Evolutionary conservation across 495 filamentous ascomycete genomes (phyloP).

Genomic region (Bathelium albidoporum): DNA sequence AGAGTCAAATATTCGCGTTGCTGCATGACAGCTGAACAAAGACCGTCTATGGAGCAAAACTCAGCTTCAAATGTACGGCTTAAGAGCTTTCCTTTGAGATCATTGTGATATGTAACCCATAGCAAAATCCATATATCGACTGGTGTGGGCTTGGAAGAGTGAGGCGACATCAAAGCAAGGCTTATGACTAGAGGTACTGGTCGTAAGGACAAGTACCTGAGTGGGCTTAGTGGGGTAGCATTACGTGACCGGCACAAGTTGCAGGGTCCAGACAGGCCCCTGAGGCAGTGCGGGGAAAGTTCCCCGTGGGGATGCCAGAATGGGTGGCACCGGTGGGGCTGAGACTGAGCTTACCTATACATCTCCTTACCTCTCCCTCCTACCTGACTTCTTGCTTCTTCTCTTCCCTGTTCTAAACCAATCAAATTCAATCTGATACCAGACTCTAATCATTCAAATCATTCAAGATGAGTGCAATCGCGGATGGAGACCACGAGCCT

Average conservation of each 20-base stretch:
- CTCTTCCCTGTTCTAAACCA: neutral
- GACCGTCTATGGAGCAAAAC: too few relatives aligned
- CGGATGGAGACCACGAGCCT: slow-evolving; percentile 26
- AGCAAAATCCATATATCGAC: too few relatives aligned
- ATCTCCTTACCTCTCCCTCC: too few relatives aligned
- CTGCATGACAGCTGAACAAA: neutral
- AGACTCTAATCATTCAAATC: slow-evolving; percentile 6
- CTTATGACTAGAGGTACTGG: neutral
- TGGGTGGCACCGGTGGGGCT: too few relatives aligned
- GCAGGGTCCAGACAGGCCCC: neutral
- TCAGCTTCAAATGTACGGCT: too few relatives aligned
- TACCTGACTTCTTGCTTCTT: neutral
- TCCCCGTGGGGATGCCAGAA: neutral
- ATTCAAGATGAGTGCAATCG: slow-evolving; percentile 36
- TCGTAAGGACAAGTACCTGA: neutral
- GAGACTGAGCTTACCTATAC: neutral
- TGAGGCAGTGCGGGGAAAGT: neutral
- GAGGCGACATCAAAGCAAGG: neutral
- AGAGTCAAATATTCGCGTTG: neutral
- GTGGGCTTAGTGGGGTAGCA: neutral
- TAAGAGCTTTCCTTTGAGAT: too few relatives aligned
- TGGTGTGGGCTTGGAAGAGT: too few relatives aligned
- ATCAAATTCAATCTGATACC: neutral
- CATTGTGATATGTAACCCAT: too few relatives aligned
- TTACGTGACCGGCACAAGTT: too few relatives aligned